These are phyloP conservation scores for Datisca glomerata DNA, from an alignment of 306 rosid genomes.

Conservation along the genomic window DNA sequence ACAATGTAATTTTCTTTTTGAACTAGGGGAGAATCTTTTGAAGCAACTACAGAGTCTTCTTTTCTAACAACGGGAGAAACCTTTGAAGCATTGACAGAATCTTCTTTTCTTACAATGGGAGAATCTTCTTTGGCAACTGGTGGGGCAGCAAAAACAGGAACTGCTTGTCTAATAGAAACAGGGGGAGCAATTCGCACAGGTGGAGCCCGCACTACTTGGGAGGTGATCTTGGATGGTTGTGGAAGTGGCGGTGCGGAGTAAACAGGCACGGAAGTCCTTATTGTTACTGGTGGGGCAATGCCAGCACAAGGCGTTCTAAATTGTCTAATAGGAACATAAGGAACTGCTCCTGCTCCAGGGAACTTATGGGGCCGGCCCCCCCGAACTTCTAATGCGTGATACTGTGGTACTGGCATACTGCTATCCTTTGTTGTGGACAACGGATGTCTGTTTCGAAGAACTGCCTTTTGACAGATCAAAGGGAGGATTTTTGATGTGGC, in stretches of 20 bases:
- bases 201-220: slow-evolving; percentile 32
- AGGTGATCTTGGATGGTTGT: slow-evolving; percentile 34
- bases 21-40: slow-evolving; percentile 30
- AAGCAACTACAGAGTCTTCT: slow-evolving; percentile 28
- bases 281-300: slow-evolving; percentile 80
- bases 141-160: slow-evolving; percentile 73
- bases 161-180: slow-evolving; percentile 63
- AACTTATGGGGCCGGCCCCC: slow-evolving; percentile 46
- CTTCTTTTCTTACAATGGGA: slow-evolving; percentile 22
- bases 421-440: slow-evolving; percentile 28
- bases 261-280: slow-evolving; percentile 74
- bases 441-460: slow-evolving; percentile 36
- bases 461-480: slow-evolving; percentile 55
- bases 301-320: slow-evolving; percentile 74
- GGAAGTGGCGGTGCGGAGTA: slow-evolving; percentile 84
- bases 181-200: slow-evolving; percentile 60
- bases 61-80: slow-evolving; percentile 12
- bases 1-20: slow-evolving; percentile 30
- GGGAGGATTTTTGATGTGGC: slow-evolving; percentile 90
- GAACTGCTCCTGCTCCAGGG: slow-evolving; percentile 71
- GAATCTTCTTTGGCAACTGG: slow-evolving; percentile 42
- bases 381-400: slow-evolving; percentile 35
- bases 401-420: slow-evolving; percentile 17
- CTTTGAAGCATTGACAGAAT: no score
- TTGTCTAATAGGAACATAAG: slow-evolving; percentile 79